A percentile compares a stretch with the other conserved stretches of the same genome.
Evolutionary conservation across 169 alveolate genomes (phyloP).

Genomic region (Plasmodium knowlesi): DNA sequence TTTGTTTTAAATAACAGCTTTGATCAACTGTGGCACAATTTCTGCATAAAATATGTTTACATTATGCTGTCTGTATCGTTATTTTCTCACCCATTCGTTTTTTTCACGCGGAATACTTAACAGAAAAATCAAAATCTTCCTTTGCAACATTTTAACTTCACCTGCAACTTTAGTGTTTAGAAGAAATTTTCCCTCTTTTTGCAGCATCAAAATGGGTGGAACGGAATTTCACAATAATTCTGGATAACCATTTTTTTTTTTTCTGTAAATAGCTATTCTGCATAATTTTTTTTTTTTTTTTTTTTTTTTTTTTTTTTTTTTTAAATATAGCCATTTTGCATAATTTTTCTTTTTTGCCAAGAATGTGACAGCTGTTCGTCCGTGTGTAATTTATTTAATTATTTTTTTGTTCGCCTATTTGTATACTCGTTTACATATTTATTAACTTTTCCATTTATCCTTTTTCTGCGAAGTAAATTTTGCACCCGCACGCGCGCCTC

Average conservation of each 20-base stretch:
- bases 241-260: not conserved
- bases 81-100: no score
- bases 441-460: constrained; percentile 7
- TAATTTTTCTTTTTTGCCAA: constrained; percentile 13
- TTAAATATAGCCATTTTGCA: not conserved
- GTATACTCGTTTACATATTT: not conserved
- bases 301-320: not conserved
- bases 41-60: not conserved
- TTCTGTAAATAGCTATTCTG: not conserved
- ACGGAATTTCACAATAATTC: constrained; percentile 30
- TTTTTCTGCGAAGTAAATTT: not conserved
- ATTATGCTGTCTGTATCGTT: no score
- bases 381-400: not conserved
- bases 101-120: not conserved
- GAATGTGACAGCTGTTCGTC: not conserved
- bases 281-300: not conserved
- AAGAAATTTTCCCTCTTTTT: constrained; percentile 8
- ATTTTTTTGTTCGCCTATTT: not conserved
- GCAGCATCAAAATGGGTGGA: not conserved
- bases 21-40: not conserved
- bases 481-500: constrained; percentile 1
- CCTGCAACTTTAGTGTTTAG: constrained; percentile 39
- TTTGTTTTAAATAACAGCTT: no score
- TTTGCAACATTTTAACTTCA: not conserved
- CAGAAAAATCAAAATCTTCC: not conserved